A percentile compares a stretch with the other conserved stretches of the same genome.
These are phyloP conservation scores for Boletus edulis DNA, from an alignment of 768 basidiomycete genomes.

Conservation along the genomic window DNA sequence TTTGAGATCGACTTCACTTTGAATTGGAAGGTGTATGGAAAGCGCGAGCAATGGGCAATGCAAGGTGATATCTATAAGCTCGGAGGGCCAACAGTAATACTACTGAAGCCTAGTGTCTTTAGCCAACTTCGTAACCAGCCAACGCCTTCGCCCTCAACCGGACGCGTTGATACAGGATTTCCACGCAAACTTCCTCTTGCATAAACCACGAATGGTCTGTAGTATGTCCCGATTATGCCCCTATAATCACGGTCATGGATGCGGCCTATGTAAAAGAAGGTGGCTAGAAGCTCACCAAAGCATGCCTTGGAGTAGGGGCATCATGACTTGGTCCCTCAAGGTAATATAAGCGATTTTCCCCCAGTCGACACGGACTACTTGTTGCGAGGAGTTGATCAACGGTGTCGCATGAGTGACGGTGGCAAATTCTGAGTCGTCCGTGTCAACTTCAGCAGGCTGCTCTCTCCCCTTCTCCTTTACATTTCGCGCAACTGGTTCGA, in stretches of 20 bases:
- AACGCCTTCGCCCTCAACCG: conserved; percentile 31
- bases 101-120: conserved; percentile 29
- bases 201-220: conserved; percentile 27
- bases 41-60: background rate
- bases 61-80: conserved; percentile 12
- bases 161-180: conserved; percentile 6
- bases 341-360: conserved; percentile 59
- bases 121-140: conserved; percentile 30
- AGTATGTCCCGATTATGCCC: conserved; percentile 32
- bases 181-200: conserved; percentile 18
- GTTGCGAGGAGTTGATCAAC: conserved; percentile 30
- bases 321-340: conserved; percentile 63
- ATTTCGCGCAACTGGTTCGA: conserved; percentile 28
- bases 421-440: conserved; percentile 20
- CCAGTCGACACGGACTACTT: conserved; percentile 53
- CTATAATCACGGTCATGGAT: conserved; percentile 13
- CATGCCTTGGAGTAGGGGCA: conserved; percentile 64
- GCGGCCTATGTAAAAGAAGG: background rate
- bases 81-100: conserved; percentile 26
- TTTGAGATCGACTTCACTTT: no score
- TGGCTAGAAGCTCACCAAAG: conserved; percentile 49
- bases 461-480: conserved; percentile 35
- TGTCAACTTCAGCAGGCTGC: conserved; percentile 7
- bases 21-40: no score
- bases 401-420: conserved; percentile 28